These are phyloP conservation scores for Hanseniaspora thailandica DNA, from an alignment of 805 yeast species.

Conservation along the genomic window DNA sequence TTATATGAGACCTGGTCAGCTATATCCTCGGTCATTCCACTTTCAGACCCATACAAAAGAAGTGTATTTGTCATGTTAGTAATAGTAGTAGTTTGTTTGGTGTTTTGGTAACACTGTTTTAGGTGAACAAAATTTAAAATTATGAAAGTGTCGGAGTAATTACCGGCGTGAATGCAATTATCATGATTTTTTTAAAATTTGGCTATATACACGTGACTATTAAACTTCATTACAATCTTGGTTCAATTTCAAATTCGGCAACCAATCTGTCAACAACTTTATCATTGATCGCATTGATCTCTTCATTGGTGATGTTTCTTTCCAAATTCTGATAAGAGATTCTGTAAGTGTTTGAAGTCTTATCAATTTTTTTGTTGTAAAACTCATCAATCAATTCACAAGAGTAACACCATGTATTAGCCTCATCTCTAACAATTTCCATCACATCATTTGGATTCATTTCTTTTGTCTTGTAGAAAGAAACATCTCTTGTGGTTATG, in stretches of 20 bases:
- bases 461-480: slow-evolving; percentile 54
- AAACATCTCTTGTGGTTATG: slow-evolving; percentile 71
- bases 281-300: slow-evolving; percentile 63
- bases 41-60: slow-evolving; percentile 80
- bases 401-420: slow-evolving; percentile 81
- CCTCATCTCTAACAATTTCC: slow-evolving; percentile 78
- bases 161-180: no score
- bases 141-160: no score
- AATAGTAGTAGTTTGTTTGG: background rate
- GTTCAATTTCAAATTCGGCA: slow-evolving; percentile 42
- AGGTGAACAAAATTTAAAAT: background rate
- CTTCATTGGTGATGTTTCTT: slow-evolving; percentile 73
- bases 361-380: slow-evolving; percentile 68
- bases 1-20: slow-evolving; percentile 52
- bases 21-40: slow-evolving; percentile 81
- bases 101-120: no score
- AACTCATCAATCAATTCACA: slow-evolving; percentile 74
- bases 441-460: slow-evolving; percentile 83
- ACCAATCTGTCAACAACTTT: slow-evolving; percentile 49
- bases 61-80: slow-evolving; percentile 31
- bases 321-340: slow-evolving; percentile 94
- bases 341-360: slow-evolving; percentile 73
- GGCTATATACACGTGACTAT: background rate
- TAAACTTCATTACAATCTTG: slow-evolving; percentile 33
- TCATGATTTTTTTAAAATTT: background rate